Percentiles rank a stretch among this genome's conserved stretches.
Evolutionary conservation across 345 rosid genomes (phyloP).

Genomic region (Pseudoturritis turrita): DNA sequence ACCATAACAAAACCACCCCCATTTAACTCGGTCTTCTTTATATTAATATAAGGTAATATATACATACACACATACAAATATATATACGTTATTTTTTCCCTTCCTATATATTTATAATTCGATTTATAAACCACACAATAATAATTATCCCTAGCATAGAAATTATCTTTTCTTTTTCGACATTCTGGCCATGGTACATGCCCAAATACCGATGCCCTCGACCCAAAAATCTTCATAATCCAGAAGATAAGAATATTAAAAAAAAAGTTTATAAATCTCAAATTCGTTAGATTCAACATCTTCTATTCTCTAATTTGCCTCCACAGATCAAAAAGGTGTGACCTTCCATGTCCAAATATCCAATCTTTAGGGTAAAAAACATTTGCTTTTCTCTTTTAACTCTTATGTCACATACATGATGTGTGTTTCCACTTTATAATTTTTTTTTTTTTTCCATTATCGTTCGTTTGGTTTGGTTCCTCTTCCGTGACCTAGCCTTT

Average conservation of each 20-base stretch:
- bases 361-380: constrained; percentile 16
- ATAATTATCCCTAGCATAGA: constrained; percentile 20
- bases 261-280: background rate
- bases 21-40: constrained; percentile 5
- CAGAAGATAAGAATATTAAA: background rate
- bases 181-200: constrained; percentile 35
- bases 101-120: background rate
- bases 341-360: constrained; percentile 25
- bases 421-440: constrained; percentile 10
- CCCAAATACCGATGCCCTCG: constrained; percentile 30
- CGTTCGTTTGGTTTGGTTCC: constrained; percentile 14
- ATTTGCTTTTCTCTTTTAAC: constrained; percentile 15
- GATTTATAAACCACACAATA: constrained; percentile 16
- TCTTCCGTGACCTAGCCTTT: constrained; percentile 38
- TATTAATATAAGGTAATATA: background rate
- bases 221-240: constrained; percentile 17
- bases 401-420: constrained; percentile 19
- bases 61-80: background rate
- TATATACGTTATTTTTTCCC: background rate
- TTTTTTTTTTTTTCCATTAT: background rate
- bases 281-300: constrained; percentile 15
- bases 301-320: constrained; percentile 11
- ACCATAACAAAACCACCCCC: background rate
- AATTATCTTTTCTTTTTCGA: constrained; percentile 6
- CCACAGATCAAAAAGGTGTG: constrained; percentile 27